Evolutionary conservation across 345 rosid genomes (phyloP).

Genomic region (Bretschneidera sinensis): DNA sequence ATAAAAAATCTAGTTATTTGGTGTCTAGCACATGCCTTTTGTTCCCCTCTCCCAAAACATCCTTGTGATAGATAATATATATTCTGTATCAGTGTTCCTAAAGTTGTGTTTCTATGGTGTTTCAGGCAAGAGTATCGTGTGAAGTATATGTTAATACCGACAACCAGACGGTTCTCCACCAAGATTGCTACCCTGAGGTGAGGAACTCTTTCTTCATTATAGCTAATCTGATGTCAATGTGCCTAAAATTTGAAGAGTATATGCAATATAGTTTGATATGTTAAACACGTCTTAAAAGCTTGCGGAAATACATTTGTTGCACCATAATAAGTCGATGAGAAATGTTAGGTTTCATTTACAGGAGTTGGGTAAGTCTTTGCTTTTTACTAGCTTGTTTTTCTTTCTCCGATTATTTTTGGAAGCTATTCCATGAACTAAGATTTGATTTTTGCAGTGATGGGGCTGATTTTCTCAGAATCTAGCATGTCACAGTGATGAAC

Average conservation of each 20-base stretch:
- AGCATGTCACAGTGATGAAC: not conserved
- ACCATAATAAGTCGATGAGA: no score
- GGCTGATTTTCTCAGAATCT: not conserved
- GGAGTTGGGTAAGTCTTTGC: not conserved
- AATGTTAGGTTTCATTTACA: not conserved
- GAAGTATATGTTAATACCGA: constrained; percentile 62
- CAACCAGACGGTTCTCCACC: constrained; percentile 55
- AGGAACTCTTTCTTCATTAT: constrained; percentile 7
- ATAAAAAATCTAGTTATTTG: no score
- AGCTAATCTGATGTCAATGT: not conserved
- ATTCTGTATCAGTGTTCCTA: constrained; percentile 5
- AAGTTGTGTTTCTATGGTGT: constrained; percentile 13
- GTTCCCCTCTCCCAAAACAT: no score
- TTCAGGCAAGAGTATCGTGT: constrained; percentile 66
- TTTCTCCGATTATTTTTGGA: no score
- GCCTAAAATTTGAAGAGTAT: no score
- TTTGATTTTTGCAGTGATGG: not conserved
- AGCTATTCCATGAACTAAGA: not conserved
- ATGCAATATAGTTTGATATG: no score
- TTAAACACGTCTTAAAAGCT: not conserved
- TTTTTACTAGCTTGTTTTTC: not conserved
- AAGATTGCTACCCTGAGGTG: constrained; percentile 67
- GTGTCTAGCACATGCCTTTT: no score
- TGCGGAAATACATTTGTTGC: no score
- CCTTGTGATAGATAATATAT: no score